Percentiles rank a stretch among this genome's conserved stretches.
These are phyloP conservation scores for Dichotomopilus funicola DNA, from an alignment of 2,329 filamentous ascomycete genomes.

Conservation along the genomic window DNA sequence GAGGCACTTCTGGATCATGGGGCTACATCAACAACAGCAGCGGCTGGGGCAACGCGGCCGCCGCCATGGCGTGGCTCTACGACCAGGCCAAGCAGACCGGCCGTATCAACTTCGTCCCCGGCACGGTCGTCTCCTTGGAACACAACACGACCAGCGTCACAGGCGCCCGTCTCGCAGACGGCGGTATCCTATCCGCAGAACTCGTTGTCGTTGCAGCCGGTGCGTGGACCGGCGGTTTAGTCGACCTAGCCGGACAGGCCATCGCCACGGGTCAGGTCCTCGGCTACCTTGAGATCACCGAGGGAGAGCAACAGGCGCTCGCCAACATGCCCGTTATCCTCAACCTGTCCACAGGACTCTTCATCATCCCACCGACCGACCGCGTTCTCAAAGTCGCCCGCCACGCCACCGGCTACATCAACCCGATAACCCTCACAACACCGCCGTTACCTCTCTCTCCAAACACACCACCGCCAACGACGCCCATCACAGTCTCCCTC, in stretches of 20 bases:
- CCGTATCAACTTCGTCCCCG: constrained; percentile 50
- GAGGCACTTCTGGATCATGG: constrained; percentile 51
- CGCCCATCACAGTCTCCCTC: constrained; percentile 28
- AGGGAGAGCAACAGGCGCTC: constrained; percentile 61
- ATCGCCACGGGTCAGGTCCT: constrained; percentile 78
- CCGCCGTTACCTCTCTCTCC: constrained; percentile 15
- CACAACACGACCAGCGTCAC: constrained; percentile 37
- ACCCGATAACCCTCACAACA: constrained; percentile 34
- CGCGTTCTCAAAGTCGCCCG: constrained; percentile 62
- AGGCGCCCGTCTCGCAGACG: constrained; percentile 44
- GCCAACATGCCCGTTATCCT: constrained; percentile 63
- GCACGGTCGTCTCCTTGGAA: constrained; percentile 39
- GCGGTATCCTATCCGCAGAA: constrained; percentile 41
- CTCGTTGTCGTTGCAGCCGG: constrained; percentile 77
- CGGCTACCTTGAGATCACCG: constrained; percentile 68
- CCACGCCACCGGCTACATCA: constrained; percentile 63
- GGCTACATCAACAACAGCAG: constrained; percentile 69
- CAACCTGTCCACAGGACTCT: constrained; percentile 65
- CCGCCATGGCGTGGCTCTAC: constrained; percentile 59
- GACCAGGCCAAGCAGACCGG: constrained; percentile 46
- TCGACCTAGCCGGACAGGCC: constrained; percentile 70
- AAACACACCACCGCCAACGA: constrained; percentile 5
- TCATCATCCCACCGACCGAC: constrained; percentile 63
- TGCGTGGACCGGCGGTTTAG: constrained; percentile 73
- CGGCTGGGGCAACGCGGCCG: constrained; percentile 76